Base-by-base conservation (phyloP, 768 basidiomycete genomes). In the Tricholoma flavovirens region DNA sequence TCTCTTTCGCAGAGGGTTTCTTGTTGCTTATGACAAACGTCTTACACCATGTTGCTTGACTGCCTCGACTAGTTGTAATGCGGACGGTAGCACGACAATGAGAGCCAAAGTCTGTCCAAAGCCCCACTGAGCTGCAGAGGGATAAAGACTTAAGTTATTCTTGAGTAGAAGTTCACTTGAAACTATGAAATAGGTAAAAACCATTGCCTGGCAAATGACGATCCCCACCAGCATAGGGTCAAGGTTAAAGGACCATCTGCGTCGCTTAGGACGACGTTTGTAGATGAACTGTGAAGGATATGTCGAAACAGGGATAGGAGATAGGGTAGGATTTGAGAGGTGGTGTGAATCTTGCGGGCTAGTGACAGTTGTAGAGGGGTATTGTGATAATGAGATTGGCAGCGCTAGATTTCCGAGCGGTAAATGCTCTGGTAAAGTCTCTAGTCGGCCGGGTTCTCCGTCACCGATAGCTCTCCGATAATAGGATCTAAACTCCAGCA, bases 41-140 rank as follows among this genome's bases (percentile, higher is more conserved):
- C 58, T 64, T 9, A 73, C 53, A 1, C 73, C 71, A 53, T 72
- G 64, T 51, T 70, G 62, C 19, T 55, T 59, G 29, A 75, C 62
- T 2, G 74, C 74, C 21, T 62, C 63, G 5, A 63, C 53, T 10
- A 74, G 64, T 11, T 74, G 69, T 8, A 75, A 60, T 10, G 70
- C 65, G 1, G 74, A 73, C 2, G 75, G 75, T n/a, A 74, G 63
- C 35, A 75, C 66, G 21, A 75, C 71, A 22, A 75, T 68, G 38
- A 77, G 60, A 1, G 76, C 75, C 15, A 77, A 60, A 45, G 75
- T 75, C 65, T 77, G 75, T 14, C 75, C 75, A 64, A 76, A 77
- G 1, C 71, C 68, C 70, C 74, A 75, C 50, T 69, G 62, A 33
- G 53, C 56, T 42, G 54, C 56, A 52, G 64, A 57, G 53, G 67